Evolutionary conservation across 495 filamentous ascomycete genomes (phyloP), one percentile per base, ranked within the genome.

Genomic region (Aspergillus sclerotiicarbonarius): DNA sequence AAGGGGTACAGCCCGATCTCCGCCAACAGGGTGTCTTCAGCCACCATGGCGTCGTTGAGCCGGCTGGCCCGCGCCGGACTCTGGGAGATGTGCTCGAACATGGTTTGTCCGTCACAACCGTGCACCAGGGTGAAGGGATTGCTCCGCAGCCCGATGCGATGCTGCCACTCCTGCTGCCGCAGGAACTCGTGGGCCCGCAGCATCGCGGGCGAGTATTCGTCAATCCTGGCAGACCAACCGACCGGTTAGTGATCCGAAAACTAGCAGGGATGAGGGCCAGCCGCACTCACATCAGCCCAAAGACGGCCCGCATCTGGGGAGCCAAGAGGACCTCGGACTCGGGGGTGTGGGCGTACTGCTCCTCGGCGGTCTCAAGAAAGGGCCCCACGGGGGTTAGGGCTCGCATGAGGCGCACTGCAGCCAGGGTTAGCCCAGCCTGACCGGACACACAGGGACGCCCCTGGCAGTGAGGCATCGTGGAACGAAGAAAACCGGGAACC

Each of bases 401-500:
- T 7, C 58, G 58, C 58, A 60, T 60, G 43, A 55, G 43, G 15
- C 58, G 51, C 51, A 60, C 58, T 46, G 44, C 44, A 20, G n/a
- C 44, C 6, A n/a, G 9, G n/a, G 37, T 41, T 7, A 41, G 37
- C 25, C 25, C 25, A 25, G 25, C 5, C 25, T 25, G 25, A 25
- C 25, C 25, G 25, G n/a, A n/a, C n/a, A n/a, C n/a, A n/a, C 25
- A 25, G 25, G 25, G 25, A 25, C 25, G 2, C 25, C 25, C 25
- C 25, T 25, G 25, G 25, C 25, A 25, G 25, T 3, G 25, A 5
- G 25, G 5, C 25, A 25, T 25, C 2, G 25, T 2, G 25, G 25
- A 25, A 25, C 25, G 5, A 25, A 25, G 25, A 5, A 25, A 3
- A 3, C 25, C n/a, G n/a, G 25, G 25, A 5, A 25, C 5, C 25